Base-by-base conservation (phyloP, 805 yeast species). In the Trichomonascus vanleenenianus region DNA sequence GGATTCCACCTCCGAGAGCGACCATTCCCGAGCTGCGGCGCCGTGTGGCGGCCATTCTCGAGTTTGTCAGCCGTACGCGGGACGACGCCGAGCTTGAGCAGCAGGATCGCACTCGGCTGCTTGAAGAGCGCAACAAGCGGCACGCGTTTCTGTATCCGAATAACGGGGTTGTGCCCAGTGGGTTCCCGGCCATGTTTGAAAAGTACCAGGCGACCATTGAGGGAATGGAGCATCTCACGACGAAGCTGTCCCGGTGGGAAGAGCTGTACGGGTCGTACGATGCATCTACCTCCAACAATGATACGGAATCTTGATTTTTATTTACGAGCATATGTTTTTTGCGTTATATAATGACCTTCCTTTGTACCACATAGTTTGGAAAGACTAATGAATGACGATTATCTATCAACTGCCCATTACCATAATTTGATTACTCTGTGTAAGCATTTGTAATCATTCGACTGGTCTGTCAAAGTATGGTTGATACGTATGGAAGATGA, bases 41-140 rank as follows among this genome's bases (percentile, higher is more conserved):
- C 57, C 74, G 98, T 48, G 84, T 88, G 1, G 83, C 86, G 2
- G 94, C 96, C 1, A 91, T 91, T 16, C 67, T 91, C 55, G 97
- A 93, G 64, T 93, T 89, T 73, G 75, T 91, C 20, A 86, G 89
- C 10, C 73, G 95, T 44, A 84, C 94, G 1, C 96, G 88, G 62
- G 64, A 81, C 50, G 97, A 91, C 58, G 66, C 91, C 50, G 81
- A 82, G 40, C 76, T 76, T 43, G 96, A 88, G 55, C 81, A 81
- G 53, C 66, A 72, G n/a, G 76, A 73, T 37, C 78, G 80, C 45
- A 68, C 66, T 25, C 73, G 70, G 47, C 58, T 80, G 43, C 65
- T 75, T 20, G 67, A 68, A 45, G 46, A 47, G 38, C 47, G 67
- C 11, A 45, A 67, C 45, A 55, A 56, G 27, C 62, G 53, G 30